phyloP scores from a whole-genome alignment of 78 protist genomes.

The Pigoraptor vietnamica region DNA sequence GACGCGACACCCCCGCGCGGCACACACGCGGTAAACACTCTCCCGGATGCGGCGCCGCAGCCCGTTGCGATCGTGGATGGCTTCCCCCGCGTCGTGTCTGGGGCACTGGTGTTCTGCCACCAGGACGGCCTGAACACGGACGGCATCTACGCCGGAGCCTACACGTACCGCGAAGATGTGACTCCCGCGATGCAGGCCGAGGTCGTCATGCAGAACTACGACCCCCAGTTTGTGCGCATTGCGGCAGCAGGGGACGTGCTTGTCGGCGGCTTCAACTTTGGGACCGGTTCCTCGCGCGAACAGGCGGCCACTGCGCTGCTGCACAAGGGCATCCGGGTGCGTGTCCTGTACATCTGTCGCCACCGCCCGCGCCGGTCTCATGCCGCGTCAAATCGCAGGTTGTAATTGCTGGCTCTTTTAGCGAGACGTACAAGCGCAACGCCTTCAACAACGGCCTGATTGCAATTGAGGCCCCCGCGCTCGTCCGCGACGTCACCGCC shows the following conservation, averaged over 20 bases:
- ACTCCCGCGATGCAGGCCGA: slow-evolving; percentile 40
- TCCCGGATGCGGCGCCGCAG: not conserved
- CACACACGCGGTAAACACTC: not conserved
- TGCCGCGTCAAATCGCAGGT: not conserved
- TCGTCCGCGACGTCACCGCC: slow-evolving; percentile 6
- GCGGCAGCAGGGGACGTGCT: slow-evolving; percentile 29
- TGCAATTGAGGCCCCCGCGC: slow-evolving; percentile 35
- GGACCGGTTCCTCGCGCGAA: slow-evolving; percentile 59
- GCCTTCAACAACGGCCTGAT: slow-evolving; percentile 63
- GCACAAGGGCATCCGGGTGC: not conserved
- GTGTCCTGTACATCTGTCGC: not conserved
- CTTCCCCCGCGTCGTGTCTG: slow-evolving; percentile 26
- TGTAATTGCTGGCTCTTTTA: slow-evolving; percentile 45
- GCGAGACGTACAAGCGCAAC: slow-evolving; percentile 68
- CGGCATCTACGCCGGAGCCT: slow-evolving; percentile 53
- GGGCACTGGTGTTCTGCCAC: slow-evolving; percentile 23
- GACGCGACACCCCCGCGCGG: not conserved
- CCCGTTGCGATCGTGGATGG: not conserved
- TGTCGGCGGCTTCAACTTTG: slow-evolving; percentile 67
- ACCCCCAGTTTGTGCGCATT: slow-evolving; percentile 14
- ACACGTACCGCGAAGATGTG: slow-evolving; percentile 61
- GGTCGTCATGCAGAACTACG: slow-evolving; percentile 75
- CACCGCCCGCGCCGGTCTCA: not conserved
- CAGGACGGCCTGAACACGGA: slow-evolving; percentile 72
- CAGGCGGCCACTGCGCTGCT: slow-evolving; percentile 64